Evolutionary conservation across 768 basidiomycete genomes (phyloP), one percentile per base, ranked within the genome.

Genomic region (Tephrocybe sp.): DNA sequence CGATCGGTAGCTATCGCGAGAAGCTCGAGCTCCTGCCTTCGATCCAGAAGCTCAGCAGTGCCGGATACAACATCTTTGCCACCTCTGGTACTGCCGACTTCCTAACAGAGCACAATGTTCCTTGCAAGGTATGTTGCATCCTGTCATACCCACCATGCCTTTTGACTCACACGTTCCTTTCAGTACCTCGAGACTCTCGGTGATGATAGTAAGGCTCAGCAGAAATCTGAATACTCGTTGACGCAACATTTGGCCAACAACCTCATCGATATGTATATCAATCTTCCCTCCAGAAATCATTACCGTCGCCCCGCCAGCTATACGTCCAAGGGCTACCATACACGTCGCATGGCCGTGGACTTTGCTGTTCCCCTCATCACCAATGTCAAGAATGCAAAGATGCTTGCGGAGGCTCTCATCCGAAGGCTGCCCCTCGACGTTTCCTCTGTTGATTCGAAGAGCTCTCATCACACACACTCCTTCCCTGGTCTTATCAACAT

Each of bases 181-280:
- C 42, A 92, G 90, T 97, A 94, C 66, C 79, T 97, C 42, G 94
- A 97, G 63, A 87, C 88, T 3, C 76, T 97, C 27, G 83, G 80
- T 3, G 91, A 89, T 47, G 82, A 78, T 49, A 85, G 82, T 61
- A 72, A 74, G 31, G 84, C 84, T 66, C 70, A 84, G 55, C 91
- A 94, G 67, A 99, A 99, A 68, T 91, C 92, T 3, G 97, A 98
- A 65, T 99, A 97, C 67, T 98, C 97, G 0, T 75, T 99, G 50
- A 94, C 91, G 3, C 93, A 97, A 66, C 97, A 99, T 73, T 73
- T 99, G 53, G 91, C 91, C 27, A 95, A 95, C 69, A 94, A 94
- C 68, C 74, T 97, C 59, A 99, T 99, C 64, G 97, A 99, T 70
- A 90, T 98, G 84, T 99, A 97, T 68, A 95, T 99, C 82, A 99